Evolutionary conservation across 345 rosid genomes (phyloP).

Genomic region (Brassica cretica): DNA sequence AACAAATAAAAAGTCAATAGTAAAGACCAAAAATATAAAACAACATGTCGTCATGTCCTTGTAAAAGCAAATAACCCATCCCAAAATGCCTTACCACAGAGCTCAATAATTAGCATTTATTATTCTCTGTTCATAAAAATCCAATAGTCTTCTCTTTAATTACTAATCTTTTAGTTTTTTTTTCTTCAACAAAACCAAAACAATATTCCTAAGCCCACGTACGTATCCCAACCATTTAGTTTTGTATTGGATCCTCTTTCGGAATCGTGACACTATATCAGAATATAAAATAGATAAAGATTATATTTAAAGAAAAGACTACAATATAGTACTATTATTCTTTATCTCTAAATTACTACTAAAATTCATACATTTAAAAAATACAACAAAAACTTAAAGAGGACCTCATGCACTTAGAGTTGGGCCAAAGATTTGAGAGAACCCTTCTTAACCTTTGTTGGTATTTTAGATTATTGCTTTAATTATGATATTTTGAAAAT

Average conservation of each 20-base stretch:
- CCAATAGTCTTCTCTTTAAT: conserved; percentile 22
- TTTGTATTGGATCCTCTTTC: neutral
- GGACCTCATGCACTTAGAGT: neutral
- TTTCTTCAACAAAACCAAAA: neutral
- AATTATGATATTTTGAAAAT: neutral
- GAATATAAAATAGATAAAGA: neutral
- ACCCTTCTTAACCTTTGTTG: neutral
- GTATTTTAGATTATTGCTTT: neutral
- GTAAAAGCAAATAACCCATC: conserved; percentile 35
- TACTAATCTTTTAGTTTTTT: neutral
- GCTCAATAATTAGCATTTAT: conserved; percentile 39
- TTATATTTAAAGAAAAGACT: neutral
- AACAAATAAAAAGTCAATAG: conserved; percentile 35
- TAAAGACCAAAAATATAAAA: conserved; percentile 31
- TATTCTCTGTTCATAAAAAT: conserved; percentile 24
- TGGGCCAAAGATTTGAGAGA: neutral
- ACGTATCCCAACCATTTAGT: conserved; percentile 3
- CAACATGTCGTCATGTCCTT: conserved; percentile 36
- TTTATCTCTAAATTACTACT: neutral
- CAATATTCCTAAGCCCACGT: neutral
- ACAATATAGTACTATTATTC: neutral
- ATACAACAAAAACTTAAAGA: neutral
- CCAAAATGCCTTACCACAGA: conserved; percentile 31
- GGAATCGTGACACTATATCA: neutral
- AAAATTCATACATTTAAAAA: neutral